Base-by-base conservation (phyloP, 805 yeast species). In the Metschnikowia santaceciliae region DNA sequence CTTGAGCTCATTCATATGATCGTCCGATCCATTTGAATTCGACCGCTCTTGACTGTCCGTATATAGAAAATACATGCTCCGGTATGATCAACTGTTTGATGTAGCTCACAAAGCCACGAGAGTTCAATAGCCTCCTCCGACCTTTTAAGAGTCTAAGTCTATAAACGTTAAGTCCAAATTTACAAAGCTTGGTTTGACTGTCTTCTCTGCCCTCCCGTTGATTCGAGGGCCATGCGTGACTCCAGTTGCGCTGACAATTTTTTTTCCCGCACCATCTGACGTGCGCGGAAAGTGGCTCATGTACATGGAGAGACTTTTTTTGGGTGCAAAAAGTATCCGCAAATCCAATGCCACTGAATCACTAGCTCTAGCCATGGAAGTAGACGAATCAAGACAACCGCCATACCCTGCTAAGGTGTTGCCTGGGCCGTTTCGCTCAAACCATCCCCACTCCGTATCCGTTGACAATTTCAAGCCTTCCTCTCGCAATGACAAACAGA, bases 1-100 rank as follows among this genome's bases (percentile, higher is more conserved):
- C 56, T 42, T 46, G 56, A 50, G 51, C 51, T 49, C 51, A 30
- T 34, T 42, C 34, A 42, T 49, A 45, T 40, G 45, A 48, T 38
- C 35, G 6, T 20, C 30, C 34, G 43, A n/a, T 32, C 46, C 46
- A 13, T 46, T 26, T 43, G 22, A 6, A 30, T 30, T 32, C 33
- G 51, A 44, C 49, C 36, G 48, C 45, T 44, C 53, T 47, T 32
- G 26, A 20, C 38, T 34, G 58, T 57, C 58, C 59, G 59, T 57
- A 53, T 41, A 57, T 57, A 57, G 61, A 55, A 49, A 53, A 53
- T 57, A 57, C 60, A 57, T 57, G 46, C 60, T 53, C 46, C 51
- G 59, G 61, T 57, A 48, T 57, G 61, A 49, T 32, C 35, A 37
- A 22, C n/a, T 22, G 15, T 14, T 30, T 32, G 26, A 11, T 44